Evolutionary conservation across 352 stramenopile species (phyloP).

Genomic region (Phytopythium chamaehyphon): DNA sequence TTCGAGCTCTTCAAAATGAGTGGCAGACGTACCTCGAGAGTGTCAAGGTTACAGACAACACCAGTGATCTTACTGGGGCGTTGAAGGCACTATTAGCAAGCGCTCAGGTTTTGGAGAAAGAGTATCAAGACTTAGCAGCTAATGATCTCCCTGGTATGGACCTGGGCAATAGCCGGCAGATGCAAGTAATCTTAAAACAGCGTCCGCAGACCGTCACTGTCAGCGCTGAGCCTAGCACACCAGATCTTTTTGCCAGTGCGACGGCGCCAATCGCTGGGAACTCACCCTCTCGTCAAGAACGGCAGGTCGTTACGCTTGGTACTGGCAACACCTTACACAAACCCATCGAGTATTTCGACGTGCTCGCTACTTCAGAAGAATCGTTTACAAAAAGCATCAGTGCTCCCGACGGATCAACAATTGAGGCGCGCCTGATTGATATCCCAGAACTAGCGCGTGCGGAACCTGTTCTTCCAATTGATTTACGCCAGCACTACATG

Average conservation of each 20-base stretch:
- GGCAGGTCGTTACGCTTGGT: slow-evolving; percentile 30
- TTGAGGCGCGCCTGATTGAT: slow-evolving; percentile 62
- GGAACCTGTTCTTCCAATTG: slow-evolving; percentile 42
- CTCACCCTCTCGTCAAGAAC: slow-evolving; percentile 12
- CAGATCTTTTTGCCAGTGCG: slow-evolving; percentile 21
- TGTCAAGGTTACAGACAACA: slow-evolving; percentile 12
- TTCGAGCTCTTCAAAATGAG: slow-evolving; percentile 48
- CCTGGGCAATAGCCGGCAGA: slow-evolving; percentile 28
- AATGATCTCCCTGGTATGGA: slow-evolving; percentile 21
- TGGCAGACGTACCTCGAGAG: slow-evolving; percentile 36
- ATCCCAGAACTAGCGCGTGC: slow-evolving; percentile 47
- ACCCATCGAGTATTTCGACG: slow-evolving; percentile 62
- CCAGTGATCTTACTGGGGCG: slow-evolving; percentile 30
- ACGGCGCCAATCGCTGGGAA: slow-evolving; percentile 2
- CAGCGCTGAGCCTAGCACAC: slow-evolving; percentile 11
- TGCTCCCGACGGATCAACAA: slow-evolving; percentile 59
- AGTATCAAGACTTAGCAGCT: slow-evolving; percentile 33
- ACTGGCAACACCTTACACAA: slow-evolving; percentile 40
- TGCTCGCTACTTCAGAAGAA: slow-evolving; percentile 42
- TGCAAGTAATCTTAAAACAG: slow-evolving; percentile 86
- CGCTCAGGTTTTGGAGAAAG: slow-evolving; percentile 45
- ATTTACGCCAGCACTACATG: slow-evolving; percentile 53
- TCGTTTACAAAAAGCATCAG: slow-evolving; percentile 73
- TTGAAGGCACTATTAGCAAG: slow-evolving; percentile 46
- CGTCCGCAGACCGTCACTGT: slow-evolving; percentile 37